Base-by-base conservation (phyloP, 148 eudicot species). In the Euryodendron excelsum region DNA sequence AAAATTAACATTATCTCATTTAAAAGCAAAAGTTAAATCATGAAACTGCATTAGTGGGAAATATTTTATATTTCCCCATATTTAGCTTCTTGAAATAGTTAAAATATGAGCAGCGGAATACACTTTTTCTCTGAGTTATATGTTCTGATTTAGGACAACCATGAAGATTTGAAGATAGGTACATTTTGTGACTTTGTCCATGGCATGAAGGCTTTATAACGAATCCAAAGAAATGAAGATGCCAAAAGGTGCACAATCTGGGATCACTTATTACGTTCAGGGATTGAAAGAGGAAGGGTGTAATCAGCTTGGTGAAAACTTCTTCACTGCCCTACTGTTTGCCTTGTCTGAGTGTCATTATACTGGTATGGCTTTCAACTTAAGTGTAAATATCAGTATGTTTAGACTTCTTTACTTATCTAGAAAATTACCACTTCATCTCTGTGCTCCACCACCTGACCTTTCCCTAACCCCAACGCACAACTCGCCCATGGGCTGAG, bases 161-260 rank as follows among this genome's bases (percentile, higher is more conserved):
- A 27, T 27, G 34, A 11, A 61, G 33, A 27, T 1, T 48, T 48
- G 52, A 48, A 48, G 10, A 13, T 48, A 12, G n/a, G n/a, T n/a
- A n/a, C n/a, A n/a, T n/a, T n/a, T 1, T 1, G 1, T 1, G 3
- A 92, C 94, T 92, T 94, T 37, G 97, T 92, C 83, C 89, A 84
- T n/a, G 90, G 97, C 69, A 80, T 88, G 75, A 92, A 92, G 15
- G 92, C 92, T 76, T 82, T 86, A 48, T 68, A 85, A 55, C 87
- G 80, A 27, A 48, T 7, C 44, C 3, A 48, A n/a, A n/a, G n/a
- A n/a, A n/a, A n/a, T n/a, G n/a, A n/a, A n/a, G n/a, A n/a, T n/a
- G n/a, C n/a, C n/a, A n/a, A n/a, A n/a, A n/a, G n/a, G n/a, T n/a
- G n/a, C n/a, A n/a, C n/a, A n/a, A n/a, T n/a, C n/a, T n/a, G n/a